Evolutionary conservation across 2,329 filamentous ascomycete genomes (phyloP), one percentile per base, ranked within the genome.

Genomic region (Hyphodiscus sp.): DNA sequence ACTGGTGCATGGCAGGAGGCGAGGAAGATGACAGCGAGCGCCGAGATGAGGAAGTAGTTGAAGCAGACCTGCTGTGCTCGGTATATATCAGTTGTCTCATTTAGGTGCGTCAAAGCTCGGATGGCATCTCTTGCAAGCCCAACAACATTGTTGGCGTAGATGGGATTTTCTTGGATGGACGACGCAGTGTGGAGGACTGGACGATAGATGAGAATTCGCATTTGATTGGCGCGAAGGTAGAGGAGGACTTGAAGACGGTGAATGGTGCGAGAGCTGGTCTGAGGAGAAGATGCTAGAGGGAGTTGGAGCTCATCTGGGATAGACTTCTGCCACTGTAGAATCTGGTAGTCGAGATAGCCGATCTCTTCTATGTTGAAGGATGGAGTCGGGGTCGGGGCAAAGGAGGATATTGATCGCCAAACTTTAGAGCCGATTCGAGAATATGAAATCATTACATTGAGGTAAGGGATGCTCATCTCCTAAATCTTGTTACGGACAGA

Each of bases 191-290:
- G 89, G 9, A 97, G 74, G 2, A 96, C 85, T 0, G 91, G 91
- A 0, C 90, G 88, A 68, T 95, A 91, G 26, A 96, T 87, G 67
- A 90, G 83, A 54, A 91, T 94, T 5, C 91, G 86, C 72, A 95
- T 89, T 73, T 95, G 91, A 63, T 96, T 96, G 43, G 90, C 82
- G 41, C 91, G 83, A 16, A 96, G 74, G 67, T 95, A 94, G 18
- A 94, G 85, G 68, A 94, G 83, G 46, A 96, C 85, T 56, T 88
- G 86, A 13, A 95, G 75, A 5, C 91, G 84, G 61, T 85, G 83
- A 19, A 86, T 73, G 57, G 72, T 30, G 66, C 71, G 52, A 66
- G 71, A 53, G 11, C 73, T 71, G 16, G 56, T 50, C 46, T 54
- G 61, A 30, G 53, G 78, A 62, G 66, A 82, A 72, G 67, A 78